Evolutionary conservation across 202 grass and related monocot species (phyloP).

Genomic region (Dendrocalamus latiflorus): DNA sequence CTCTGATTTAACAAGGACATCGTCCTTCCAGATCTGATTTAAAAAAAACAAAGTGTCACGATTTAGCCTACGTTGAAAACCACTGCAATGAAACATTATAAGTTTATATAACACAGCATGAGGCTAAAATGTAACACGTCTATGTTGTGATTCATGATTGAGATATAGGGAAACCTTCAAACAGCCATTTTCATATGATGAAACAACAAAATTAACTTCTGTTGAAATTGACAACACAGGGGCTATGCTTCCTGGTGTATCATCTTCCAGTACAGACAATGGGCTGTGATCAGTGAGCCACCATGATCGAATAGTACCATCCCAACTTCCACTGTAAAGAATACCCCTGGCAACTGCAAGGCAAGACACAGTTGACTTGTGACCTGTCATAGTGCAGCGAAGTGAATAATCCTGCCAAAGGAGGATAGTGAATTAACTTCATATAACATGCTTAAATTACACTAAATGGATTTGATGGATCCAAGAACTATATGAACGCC

Average conservation of each 20-base stretch:
- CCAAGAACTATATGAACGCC: background rate
- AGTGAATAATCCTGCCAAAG: constrained; percentile 80
- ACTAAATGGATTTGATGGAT: background rate
- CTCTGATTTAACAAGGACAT: constrained; percentile 63
- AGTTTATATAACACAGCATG: constrained; percentile 4
- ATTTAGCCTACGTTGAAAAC: background rate
- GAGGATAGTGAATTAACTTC: constrained; percentile 24
- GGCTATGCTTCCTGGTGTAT: constrained; percentile 49
- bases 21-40: constrained; percentile 83
- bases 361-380: constrained; percentile 88
- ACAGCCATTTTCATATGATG: constrained; percentile 85
- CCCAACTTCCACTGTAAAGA: constrained; percentile 96
- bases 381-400: constrained; percentile 73
- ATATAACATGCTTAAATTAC: constrained; percentile 7
- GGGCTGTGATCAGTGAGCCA: constrained; percentile 90
- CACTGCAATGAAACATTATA: background rate
- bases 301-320: constrained; percentile 82
- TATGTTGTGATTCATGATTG: constrained; percentile 1
- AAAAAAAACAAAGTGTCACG: background rate
- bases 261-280: constrained; percentile 65
- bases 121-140: background rate
- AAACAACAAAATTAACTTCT: constrained; percentile 54
- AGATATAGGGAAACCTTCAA: constrained; percentile 61
- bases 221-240: constrained; percentile 84
- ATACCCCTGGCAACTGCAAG: constrained; percentile 68